Evolutionary conservation across 176 grass and related monocot genomes (phyloP), one percentile per base, ranked within the genome.

Genomic region (Poa pratensis): DNA sequence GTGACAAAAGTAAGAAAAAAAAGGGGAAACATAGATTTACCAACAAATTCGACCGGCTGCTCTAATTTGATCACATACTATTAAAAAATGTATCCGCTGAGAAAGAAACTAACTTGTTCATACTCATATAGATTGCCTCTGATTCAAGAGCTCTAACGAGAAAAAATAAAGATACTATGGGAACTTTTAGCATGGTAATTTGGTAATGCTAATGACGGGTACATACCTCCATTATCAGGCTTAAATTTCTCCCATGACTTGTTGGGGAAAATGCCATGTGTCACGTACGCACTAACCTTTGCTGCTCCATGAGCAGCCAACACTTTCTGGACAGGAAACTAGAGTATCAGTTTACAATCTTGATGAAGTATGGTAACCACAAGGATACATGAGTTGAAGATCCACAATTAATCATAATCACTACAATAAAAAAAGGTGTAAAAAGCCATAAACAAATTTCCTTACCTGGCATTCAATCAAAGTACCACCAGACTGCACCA

Each of bases 401-500:
- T 84, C 16, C 37, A 73, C 35, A 52, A 79, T 5, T 57, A 90
- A 65, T 69, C 26, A 70, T 57, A 90, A 65, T 69, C 26, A 70
- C 50, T 75, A 61, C 11, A 27, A 66, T 66, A 78, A 49, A 81
- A 64, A 24, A 2, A 9, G 16, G 64, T 37, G 57, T 24, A 61
- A 10, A 5, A 61, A 86, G 17, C 42, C 22, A 57, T 15, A 69
- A 17, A 85, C 16, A 79, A 53, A 59, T 22, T 74, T 73, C 26
- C 27, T 80, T 79, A 96, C 96, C 96, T 96, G 93, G 54, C 96
- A 99, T 72, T 99, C 96, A 66, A 99, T 99, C 59, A 99, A 89
- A 72, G 96, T 99, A 65, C 96, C 87, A 24, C 96, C 96, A 78
- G 96, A 96, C 68, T 99, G 93, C 68, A 99, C 96, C 82, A 99